Base-by-base conservation (phyloP, 2,329 filamentous ascomycete genomes). In the Claviceps monticola region DNA sequence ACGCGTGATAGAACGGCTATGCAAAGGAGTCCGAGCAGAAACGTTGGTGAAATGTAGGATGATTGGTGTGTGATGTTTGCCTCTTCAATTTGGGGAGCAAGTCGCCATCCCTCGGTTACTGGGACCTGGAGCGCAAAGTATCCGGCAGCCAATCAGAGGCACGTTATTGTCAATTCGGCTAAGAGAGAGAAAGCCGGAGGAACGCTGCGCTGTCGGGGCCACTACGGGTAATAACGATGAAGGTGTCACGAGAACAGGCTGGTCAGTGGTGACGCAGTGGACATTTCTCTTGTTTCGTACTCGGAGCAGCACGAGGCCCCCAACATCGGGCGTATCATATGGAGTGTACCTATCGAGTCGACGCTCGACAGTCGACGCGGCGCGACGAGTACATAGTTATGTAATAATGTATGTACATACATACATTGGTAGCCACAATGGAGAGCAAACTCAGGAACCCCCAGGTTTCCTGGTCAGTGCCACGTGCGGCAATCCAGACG, bases 131-230 rank as follows among this genome's bases (percentile, higher is more conserved):
- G 44, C 38, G 43, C 17, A 51, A n/a, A 46, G 45, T 49, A 37
- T 49, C 51, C 51, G 51, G 21, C 14, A 41, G 34, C 55, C 55
- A 56, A 56, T 56, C 53, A 56, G 51, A 42, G 48, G 14, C 45
- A 42, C 17, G 51, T 36, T 54, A 63, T 65, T 65, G 56, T 61
- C 56, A 65, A 61, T 58, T 64, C 61, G 59, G 60, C 61, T 61
- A 58, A 53, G 55, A 56, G 55, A 56, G 58, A 57, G 56, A 58
- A 57, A 60, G 55, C 59, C 60, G 62, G 62, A 56, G 19, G 8
- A 17, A 48, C 21, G 48, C 44, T 43, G 47, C 50, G 48, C 42
- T 43, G 37, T 34, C 53, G 50, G 50, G 42, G 5, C 23, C 37
- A 51, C 29, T 36, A 5, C 47, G 53, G 50, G 19, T 52, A 50